These are phyloP conservation scores for Candida corydali DNA, from an alignment of 805 yeast genomes.

Conservation along the genomic window DNA sequence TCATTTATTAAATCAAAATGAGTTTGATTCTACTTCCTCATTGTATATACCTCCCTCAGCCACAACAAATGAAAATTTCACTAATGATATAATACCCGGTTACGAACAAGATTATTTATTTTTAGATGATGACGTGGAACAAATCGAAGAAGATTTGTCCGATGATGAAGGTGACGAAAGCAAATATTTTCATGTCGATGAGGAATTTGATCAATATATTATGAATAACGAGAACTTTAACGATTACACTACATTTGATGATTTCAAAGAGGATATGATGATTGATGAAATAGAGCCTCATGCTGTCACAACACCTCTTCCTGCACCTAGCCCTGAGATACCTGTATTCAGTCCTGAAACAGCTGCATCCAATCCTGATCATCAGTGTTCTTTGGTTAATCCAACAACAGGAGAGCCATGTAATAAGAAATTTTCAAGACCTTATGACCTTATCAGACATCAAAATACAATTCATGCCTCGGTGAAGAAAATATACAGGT, in stretches of 20 bases:
- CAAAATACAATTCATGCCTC: slow-evolving; percentile 48
- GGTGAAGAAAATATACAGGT: slow-evolving; percentile 41
- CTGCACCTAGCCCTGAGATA: neutral
- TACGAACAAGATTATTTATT: slow-evolving; percentile 32
- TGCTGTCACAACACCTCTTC: neutral
- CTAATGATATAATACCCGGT: slow-evolving; percentile 21
- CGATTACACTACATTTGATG: slow-evolving; percentile 5
- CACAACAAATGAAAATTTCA: slow-evolving; percentile 10
- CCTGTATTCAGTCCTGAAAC: slow-evolving; percentile 26
- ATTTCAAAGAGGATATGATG: neutral
- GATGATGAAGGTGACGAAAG: slow-evolving; percentile 38
- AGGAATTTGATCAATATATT: slow-evolving; percentile 28
- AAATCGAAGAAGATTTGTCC: slow-evolving; percentile 38
- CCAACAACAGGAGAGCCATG: slow-evolving; percentile 64
- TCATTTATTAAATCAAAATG: slow-evolving; percentile 19
- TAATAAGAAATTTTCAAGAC: slow-evolving; percentile 77
- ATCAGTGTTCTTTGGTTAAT: slow-evolving; percentile 56
- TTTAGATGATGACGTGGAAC: slow-evolving; percentile 17
- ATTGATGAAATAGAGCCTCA: neutral
- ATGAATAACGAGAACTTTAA: slow-evolving; percentile 12
- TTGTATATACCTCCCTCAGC: slow-evolving; percentile 24
- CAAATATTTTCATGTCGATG: slow-evolving; percentile 36
- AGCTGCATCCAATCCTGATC: slow-evolving; percentile 35
- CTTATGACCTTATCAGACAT: slow-evolving; percentile 43
- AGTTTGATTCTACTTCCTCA: slow-evolving; percentile 18